Base-by-base conservation (phyloP, 805 yeast species). In the Scheffersomyces stipitis region DNA sequence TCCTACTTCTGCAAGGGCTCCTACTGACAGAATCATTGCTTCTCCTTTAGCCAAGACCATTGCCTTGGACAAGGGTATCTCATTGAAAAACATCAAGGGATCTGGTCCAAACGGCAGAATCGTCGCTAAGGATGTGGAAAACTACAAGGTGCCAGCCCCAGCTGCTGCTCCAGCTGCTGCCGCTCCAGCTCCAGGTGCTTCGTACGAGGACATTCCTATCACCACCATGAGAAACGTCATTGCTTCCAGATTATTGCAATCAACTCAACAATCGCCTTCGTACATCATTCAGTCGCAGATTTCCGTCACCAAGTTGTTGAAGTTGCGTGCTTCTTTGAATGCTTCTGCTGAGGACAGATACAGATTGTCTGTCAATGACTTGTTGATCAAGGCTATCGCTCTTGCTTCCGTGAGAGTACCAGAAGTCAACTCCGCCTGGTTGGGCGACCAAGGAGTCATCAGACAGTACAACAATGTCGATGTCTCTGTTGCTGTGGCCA, bases 401-500 rank as follows among this genome's bases (percentile, higher is more conserved):
- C 78, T 80, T 54, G 98, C 99, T 37, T 78, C 86, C 41, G 74
- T 75, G 66, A 81, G 91, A 69, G 96, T 90, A 37, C 99, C 99
- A 44, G 89, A 83, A 50, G 96, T 82, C 49, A 93, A 93, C 75
- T 79, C 96, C 16, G 86, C 90, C 62, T 93, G 96, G 93, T 76
- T 93, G 56, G 95, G 83, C 62, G 68, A 76, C 27, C 84, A 93
- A 71, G 88, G 89, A 49, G 83, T 91, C 56, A 87, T 93, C 51
- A 86, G 99, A 74, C 90, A 86, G 71, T 93, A 80, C 78, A 73
- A 75, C 57, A 83, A 80, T 55, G 98, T 91, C 38, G 99, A 93
- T 59, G 95, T 93, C 39, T 89, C 98, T 16, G 97, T 91, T 43
- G 99, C 99, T 28, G 99, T 93, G 46, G 93, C 99, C 43, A 93